Evolutionary conservation across 768 basidiomycete species (phyloP).

Genomic region (Kwoniella newhampshirensis): DNA sequence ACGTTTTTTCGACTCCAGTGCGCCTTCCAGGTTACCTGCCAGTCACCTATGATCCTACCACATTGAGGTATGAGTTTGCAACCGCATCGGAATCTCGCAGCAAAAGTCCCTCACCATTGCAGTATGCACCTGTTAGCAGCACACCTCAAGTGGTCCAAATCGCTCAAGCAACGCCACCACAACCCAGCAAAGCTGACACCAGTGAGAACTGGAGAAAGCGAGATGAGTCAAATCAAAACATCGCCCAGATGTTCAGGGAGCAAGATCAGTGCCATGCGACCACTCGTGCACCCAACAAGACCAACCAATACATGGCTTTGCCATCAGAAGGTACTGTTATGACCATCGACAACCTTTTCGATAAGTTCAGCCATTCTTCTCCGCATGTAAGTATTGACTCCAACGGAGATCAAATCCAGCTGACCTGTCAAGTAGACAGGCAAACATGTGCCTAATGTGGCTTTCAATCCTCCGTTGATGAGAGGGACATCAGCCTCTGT

Average conservation of each 20-base stretch:
- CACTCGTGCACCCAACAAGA: neutral
- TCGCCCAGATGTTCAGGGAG: neutral
- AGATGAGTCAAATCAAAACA: neutral
- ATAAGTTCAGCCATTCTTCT: conserved; percentile 26
- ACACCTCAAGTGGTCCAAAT: conserved; percentile 2
- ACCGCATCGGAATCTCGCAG: neutral
- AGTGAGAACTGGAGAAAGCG: conserved; percentile 38
- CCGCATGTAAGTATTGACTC: conserved; percentile 7
- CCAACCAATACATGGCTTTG: neutral
- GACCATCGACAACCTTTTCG: conserved; percentile 37
- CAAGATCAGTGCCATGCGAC: neutral
- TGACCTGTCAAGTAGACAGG: neutral
- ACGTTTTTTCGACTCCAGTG: neutral
- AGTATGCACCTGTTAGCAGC: neutral
- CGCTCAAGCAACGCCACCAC: neutral
- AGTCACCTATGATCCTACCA: conserved; percentile 7
- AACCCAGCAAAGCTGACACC: conserved; percentile 38
- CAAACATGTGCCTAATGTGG: neutral
- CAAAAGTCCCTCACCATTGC: neutral
- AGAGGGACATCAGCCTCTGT: neutral
- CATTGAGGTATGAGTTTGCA: conserved; percentile 13
- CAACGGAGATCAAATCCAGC: neutral
- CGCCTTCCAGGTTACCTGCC: conserved; percentile 1
- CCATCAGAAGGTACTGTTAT: conserved; percentile 16
- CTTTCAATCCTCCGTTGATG: conserved; percentile 1